Conservation (phyloP, 2,329 filamentous ascomycete species). For the Tympanopsis confertula region DNA sequence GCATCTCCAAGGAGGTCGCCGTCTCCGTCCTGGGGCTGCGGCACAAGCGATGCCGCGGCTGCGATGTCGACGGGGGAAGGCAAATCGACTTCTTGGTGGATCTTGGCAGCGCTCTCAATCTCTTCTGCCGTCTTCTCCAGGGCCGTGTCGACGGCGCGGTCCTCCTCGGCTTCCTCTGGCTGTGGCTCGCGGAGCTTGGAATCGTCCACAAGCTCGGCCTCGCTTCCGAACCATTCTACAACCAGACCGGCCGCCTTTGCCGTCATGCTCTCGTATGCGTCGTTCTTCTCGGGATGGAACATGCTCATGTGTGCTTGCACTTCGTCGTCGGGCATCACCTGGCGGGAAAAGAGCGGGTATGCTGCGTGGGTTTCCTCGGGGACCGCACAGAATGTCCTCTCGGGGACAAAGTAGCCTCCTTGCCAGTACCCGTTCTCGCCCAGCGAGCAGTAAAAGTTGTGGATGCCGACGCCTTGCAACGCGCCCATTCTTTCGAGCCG, state of each 20-base stretch:
- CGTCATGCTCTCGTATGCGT: constrained; percentile 52
- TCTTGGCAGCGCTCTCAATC: constrained; percentile 8
- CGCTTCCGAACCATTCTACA: constrained; percentile 40
- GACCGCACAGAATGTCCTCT: constrained; percentile 72
- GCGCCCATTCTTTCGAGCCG: constrained; percentile 52
- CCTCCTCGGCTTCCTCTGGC: constrained; percentile 20
- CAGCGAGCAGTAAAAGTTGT: constrained; percentile 67
- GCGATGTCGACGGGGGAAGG: constrained; percentile 39
- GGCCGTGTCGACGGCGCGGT: constrained; percentile 16
- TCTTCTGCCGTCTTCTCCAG: constrained; percentile 12
- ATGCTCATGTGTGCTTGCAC: constrained; percentile 60
- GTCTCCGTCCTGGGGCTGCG: constrained; percentile 29
- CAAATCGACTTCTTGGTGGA: constrained; percentile 10
- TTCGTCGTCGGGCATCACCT: constrained; percentile 59
- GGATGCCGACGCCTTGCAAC: constrained; percentile 54
- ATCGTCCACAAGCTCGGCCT: constrained; percentile 31
- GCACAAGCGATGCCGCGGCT: constrained; percentile 35
- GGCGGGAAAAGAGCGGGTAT: constrained; percentile 31
- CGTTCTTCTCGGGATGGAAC: constrained; percentile 51
- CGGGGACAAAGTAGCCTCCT: constrained; percentile 45
- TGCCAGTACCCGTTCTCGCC: constrained; percentile 58
- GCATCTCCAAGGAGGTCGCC: constrained; percentile 12
- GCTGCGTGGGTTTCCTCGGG: constrained; percentile 36
- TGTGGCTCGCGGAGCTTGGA: constrained; percentile 29
- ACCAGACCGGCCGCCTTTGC: constrained; percentile 44